These are phyloP conservation scores for Solanum etuberosum DNA, from an alignment of 257 asterid genomes.

Conservation along the genomic window DNA sequence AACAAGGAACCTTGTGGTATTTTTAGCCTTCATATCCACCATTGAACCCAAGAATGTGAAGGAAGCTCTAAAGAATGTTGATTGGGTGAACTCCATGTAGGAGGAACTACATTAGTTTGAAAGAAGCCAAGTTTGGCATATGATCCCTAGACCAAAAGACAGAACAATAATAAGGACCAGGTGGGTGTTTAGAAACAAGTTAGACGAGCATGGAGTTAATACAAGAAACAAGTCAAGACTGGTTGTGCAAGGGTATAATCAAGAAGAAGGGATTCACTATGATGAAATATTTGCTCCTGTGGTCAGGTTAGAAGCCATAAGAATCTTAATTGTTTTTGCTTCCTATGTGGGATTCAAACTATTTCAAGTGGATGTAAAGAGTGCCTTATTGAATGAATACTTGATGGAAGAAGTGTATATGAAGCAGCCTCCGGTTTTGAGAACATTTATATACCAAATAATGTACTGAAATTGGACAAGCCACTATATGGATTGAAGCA, in stretches of 20 bases:
- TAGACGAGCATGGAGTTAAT: not conserved
- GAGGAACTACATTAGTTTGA: not conserved
- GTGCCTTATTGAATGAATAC: not conserved
- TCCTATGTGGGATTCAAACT: not conserved
- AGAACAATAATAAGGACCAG: not conserved
- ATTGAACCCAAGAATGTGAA: not conserved
- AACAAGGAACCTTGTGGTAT: not conserved
- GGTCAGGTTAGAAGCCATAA: not conserved
- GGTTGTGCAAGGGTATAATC: not conserved
- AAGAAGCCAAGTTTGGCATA: not conserved
- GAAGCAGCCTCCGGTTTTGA: not conserved
- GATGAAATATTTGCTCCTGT: too few relatives aligned
- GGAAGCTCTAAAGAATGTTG: not conserved
- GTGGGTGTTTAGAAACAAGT: not conserved
- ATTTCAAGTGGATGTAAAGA: not conserved
- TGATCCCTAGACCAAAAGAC: not conserved
- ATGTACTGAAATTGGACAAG: not conserved
- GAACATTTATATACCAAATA: too few relatives aligned
- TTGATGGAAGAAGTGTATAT: not conserved
- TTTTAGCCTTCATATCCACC: not conserved
- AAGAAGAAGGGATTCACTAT: not conserved
- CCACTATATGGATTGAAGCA: not conserved
- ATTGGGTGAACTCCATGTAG: not conserved
- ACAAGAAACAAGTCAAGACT: not conserved
- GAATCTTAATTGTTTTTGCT: not conserved